These are phyloP conservation scores for Melastoma malabathricum DNA, from an alignment of 345 rosid species.

Conservation along the genomic window DNA sequence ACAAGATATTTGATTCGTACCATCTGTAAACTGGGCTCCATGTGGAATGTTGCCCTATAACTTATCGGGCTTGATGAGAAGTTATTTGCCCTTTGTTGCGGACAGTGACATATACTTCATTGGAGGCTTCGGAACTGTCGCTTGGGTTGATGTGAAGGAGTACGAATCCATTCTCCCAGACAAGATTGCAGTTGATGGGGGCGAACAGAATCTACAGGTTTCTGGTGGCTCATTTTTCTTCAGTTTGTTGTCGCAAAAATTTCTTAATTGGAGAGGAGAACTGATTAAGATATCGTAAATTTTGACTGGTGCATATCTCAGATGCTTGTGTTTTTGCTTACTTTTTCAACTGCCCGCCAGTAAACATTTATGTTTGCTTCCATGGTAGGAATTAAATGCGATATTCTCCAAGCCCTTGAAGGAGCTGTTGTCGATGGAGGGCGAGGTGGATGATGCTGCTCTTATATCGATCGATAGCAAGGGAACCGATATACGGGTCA, in stretches of 20 bases:
- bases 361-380: not conserved
- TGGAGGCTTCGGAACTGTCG: slow-evolving; percentile 98
- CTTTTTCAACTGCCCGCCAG: too few relatives aligned
- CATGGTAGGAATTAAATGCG: slow-evolving; percentile 62
- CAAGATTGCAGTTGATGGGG: slow-evolving; percentile 91
- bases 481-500: slow-evolving; percentile 81
- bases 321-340: too few relatives aligned
- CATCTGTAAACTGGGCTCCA: not conserved
- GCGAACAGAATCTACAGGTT: slow-evolving; percentile 87
- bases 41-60: too few relatives aligned
- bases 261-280: not conserved
- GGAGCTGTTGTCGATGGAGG: slow-evolving; percentile 48
- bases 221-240: not conserved
- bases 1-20: too few relatives aligned
- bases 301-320: too few relatives aligned
- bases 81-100: not conserved
- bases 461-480: slow-evolving; percentile 90
- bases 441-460: slow-evolving; percentile 90
- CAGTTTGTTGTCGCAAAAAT: too few relatives aligned
- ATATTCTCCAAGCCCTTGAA: slow-evolving; percentile 73
- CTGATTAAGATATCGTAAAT: not conserved
- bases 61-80: too few relatives aligned
- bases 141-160: slow-evolving; percentile 91
- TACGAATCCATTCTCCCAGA: slow-evolving; percentile 72
- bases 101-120: slow-evolving; percentile 90